Conservation (phyloP, 495 filamentous ascomycete species). For the Penicillium steckii region DNA sequence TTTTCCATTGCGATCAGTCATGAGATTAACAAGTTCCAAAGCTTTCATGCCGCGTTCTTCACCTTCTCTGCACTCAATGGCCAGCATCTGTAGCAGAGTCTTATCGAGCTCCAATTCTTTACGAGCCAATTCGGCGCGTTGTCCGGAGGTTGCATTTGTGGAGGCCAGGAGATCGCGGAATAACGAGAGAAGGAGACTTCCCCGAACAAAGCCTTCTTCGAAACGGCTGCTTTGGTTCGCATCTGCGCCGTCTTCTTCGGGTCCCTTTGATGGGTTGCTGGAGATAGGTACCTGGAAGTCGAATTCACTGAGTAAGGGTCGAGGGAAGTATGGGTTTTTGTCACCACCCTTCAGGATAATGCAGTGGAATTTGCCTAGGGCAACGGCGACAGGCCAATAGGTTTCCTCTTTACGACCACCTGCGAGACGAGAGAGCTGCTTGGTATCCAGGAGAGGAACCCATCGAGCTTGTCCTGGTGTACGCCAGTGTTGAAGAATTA, state of each 20-base stretch:
- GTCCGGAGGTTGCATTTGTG: slow-evolving; percentile 56
- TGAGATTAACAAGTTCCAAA: slow-evolving; percentile 75
- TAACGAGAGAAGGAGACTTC: slow-evolving; percentile 66
- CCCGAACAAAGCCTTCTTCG: slow-evolving; percentile 79
- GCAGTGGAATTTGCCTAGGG: slow-evolving; percentile 91
- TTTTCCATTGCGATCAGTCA: slow-evolving; percentile 74
- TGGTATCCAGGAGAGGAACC: slow-evolving; percentile 91
- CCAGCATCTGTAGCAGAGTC: slow-evolving; percentile 83
- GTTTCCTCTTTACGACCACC: slow-evolving; percentile 81
- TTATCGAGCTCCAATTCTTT: slow-evolving; percentile 84
- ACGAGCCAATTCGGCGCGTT: slow-evolving; percentile 66
- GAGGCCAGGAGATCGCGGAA: slow-evolving; percentile 64
- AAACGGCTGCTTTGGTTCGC: slow-evolving; percentile 47
- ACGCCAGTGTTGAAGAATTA: slow-evolving; percentile 90
- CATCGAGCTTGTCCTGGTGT: slow-evolving; percentile 79
- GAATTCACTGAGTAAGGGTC: slow-evolving; percentile 88
- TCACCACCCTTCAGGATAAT: slow-evolving; percentile 98
- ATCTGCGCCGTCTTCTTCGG: slow-evolving; percentile 36
- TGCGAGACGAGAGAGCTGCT: slow-evolving; percentile 72
- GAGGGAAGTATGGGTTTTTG: slow-evolving; percentile 90
- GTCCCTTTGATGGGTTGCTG: slow-evolving; percentile 39
- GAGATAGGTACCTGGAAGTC: slow-evolving; percentile 84
- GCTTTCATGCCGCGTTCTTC: slow-evolving; percentile 94
- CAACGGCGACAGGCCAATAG: slow-evolving; percentile 95
- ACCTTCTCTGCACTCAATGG: slow-evolving; percentile 83